Evolutionary conservation across 2,329 filamentous ascomycete genomes (phyloP), one percentile per base, ranked within the genome.

Genomic region (Sclerotinia glacialis): DNA sequence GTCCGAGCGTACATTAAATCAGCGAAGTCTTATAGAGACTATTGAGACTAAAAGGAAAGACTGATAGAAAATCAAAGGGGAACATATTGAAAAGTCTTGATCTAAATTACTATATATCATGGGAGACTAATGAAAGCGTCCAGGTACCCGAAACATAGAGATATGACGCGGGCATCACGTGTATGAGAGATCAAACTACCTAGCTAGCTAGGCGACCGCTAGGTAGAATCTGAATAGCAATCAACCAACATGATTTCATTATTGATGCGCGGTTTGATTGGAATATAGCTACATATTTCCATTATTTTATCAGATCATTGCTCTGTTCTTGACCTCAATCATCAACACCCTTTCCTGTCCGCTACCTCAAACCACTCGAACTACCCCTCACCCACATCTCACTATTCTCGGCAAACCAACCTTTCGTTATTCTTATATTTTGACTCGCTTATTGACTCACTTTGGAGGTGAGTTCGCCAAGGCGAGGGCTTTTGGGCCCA

Each of bases 1-100:
- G 61, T 55, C 61, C 61, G 40, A 46, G 49, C 61, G 37, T 34
- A 42, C 18, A 34, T 8, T 42, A 18, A 31, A 63, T 18, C 18
- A n/a, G 28, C 23, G 40, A 28, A 28, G n/a, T 16, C 12, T 53
- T 18, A 34, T 53, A 37, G 28, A 11, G n/a, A 54, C 18, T 14
- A 21, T 54, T n/a, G 52, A 54, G 52, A 54, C 28, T n/a, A 54
- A 11, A 34, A 53, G 0, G 18, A 53, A 53, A 53, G 21, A 2
- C 3, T 31, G 16, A 37, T 28, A 5, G 26, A 23, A 18, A 3
- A 28, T 11, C 49, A 21, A 31, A 21, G 11, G 26, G 11, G 9
- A 37, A 3, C 37, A 37, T 37, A 12, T 37, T 3, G 11, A 12
- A 37, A 37, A 37, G 11, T 37, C 37, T 11, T 52, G 16, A 5